Conservation (phyloP, 208 protist species). For the Paratrypanosoma confusum region DNA sequence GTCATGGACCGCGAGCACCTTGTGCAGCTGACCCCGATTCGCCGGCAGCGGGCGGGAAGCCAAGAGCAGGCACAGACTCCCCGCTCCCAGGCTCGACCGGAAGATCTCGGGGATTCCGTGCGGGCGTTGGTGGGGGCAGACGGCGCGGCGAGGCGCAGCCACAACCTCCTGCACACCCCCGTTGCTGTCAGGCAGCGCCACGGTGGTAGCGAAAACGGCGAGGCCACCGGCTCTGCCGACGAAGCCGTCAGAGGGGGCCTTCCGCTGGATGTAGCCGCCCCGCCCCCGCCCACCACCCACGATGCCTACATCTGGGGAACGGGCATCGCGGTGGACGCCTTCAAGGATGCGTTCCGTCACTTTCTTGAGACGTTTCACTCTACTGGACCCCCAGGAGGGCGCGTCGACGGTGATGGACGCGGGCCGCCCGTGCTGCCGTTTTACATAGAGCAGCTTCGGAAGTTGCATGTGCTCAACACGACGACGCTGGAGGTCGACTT, state of each 20-base stretch:
- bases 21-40: conserved; percentile 21
- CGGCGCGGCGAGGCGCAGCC: not conserved
- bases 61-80: too few relatives aligned
- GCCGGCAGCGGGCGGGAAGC: not conserved
- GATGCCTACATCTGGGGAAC: conserved; percentile 86
- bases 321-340: conserved; percentile 76
- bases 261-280: too few relatives aligned
- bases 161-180: conserved; percentile 3
- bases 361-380: conserved; percentile 66
- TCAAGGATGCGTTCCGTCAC: conserved; percentile 56
- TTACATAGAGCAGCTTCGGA: conserved; percentile 63
- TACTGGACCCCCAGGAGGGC: conserved; percentile 3
- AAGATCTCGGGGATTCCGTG: too few relatives aligned
- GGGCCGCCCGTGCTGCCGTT: conserved; percentile 10
- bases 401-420: not conserved
- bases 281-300: conserved; percentile 11
- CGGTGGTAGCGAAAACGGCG: too few relatives aligned
- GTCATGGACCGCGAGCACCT: too few relatives aligned
- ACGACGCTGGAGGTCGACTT: conserved; percentile 67
- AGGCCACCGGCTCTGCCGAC: too few relatives aligned
- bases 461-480: conserved; percentile 61
- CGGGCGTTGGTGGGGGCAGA: not conserved
- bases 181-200: too few relatives aligned
- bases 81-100: too few relatives aligned
- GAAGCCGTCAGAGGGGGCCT: too few relatives aligned